Evolutionary conservation across 2,329 filamentous ascomycete species (phyloP).

Genomic region (Phyllosticta citribraziliensis): DNA sequence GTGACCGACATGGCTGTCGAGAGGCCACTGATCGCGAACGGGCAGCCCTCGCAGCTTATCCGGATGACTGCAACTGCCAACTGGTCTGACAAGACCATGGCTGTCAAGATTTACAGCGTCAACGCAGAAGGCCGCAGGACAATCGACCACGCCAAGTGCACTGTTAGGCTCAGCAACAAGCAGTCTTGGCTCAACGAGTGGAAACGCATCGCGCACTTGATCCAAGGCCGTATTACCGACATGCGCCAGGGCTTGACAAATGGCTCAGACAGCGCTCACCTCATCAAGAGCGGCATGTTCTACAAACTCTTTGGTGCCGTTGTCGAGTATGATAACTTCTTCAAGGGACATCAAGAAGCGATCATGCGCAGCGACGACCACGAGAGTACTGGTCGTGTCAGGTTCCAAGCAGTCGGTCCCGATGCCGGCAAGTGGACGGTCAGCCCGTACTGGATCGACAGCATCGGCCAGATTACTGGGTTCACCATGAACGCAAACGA

Average conservation of each 20-base stretch:
- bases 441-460: slow-evolving; percentile 19
- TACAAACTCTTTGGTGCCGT: slow-evolving; percentile 62
- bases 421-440: slow-evolving; percentile 6
- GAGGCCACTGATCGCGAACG: neutral
- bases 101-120: slow-evolving; percentile 28
- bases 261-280: slow-evolving; percentile 11
- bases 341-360: slow-evolving; percentile 17
- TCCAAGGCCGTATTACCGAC: slow-evolving; percentile 14
- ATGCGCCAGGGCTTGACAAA: slow-evolving; percentile 12
- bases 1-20: slow-evolving; percentile 31
- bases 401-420: slow-evolving; percentile 5
- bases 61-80: neutral
- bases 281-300: slow-evolving; percentile 39
- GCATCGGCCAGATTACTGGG: slow-evolving; percentile 16
- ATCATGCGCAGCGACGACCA: slow-evolving; percentile 14
- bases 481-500: slow-evolving; percentile 19
- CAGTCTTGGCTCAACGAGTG: slow-evolving; percentile 13
- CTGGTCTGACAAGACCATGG: slow-evolving; percentile 14
- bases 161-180: slow-evolving; percentile 17
- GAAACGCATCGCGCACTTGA: slow-evolving; percentile 14
- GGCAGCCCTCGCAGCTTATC: neutral
- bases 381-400: slow-evolving; percentile 14
- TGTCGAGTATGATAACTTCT: slow-evolving; percentile 41
- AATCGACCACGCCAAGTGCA: slow-evolving; percentile 27
- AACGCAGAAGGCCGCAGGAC: slow-evolving; percentile 28